Evolutionary conservation across 495 filamentous ascomycete species (phyloP).

Genomic region (Tuber brumale): DNA sequence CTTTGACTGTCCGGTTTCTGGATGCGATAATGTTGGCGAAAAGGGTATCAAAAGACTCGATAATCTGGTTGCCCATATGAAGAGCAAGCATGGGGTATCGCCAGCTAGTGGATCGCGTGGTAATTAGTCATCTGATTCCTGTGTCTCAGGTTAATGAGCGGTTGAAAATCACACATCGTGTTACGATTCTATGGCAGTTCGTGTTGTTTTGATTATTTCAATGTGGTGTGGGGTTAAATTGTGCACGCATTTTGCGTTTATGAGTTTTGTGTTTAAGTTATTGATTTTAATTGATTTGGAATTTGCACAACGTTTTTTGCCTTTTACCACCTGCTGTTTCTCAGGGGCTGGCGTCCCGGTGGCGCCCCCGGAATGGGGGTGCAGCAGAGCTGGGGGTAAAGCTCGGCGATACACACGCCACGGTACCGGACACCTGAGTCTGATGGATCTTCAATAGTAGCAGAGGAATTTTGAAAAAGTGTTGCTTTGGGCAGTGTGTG

Average conservation of each 20-base stretch:
- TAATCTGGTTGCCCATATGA: not conserved
- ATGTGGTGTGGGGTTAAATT: not conserved
- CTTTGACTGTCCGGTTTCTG: not conserved
- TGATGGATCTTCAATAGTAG: no score
- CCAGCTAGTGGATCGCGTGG: not conserved
- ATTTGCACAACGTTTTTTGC: no score
- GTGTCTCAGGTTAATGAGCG: no score
- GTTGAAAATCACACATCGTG: not conserved
- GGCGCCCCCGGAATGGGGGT: no score
- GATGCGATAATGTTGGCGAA: not conserved
- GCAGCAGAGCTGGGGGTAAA: no score
- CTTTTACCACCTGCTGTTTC: no score
- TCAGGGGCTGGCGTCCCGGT: no score
- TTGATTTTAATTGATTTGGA: not conserved
- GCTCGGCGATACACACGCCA: no score
- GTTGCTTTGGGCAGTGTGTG: no score
- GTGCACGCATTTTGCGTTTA: no score
- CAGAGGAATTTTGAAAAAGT: no score
- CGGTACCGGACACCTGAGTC: fast-evolving
- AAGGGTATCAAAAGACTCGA: not conserved
- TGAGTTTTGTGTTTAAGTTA: no score
- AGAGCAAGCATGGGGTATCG: not conserved
- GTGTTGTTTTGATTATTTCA: not conserved
- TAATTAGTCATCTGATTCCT: not conserved
- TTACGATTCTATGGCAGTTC: not conserved